Base-by-base conservation (phyloP, 78 protist genomes). In the Salpingoeca rosetta region DNA sequence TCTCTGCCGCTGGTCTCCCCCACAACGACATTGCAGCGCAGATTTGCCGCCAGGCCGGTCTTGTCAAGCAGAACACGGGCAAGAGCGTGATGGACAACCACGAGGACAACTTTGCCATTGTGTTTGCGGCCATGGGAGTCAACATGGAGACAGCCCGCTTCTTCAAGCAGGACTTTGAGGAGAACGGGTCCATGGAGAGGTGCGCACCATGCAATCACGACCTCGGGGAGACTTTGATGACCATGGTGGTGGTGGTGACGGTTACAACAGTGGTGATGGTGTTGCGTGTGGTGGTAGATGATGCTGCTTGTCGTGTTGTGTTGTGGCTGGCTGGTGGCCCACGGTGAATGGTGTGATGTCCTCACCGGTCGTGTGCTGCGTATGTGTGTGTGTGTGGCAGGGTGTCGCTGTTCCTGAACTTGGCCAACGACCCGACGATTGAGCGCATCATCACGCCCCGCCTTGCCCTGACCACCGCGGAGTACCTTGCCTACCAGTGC, bases 111-210 rank as follows among this genome's bases (percentile, higher is more conserved):
- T 99, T 99, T 87, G 98, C 98, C 86, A 94, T 99, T 57, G 99
- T 99, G 28, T 99, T 99, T 85, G 99, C 98, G 3, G 99, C 99
- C 77, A 99, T 99, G 99, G 99, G 99, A 87, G 99, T 96, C 45
- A 94, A 94, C 93, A 91, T 88, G 94, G 99, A 98, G 86, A 98
- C 99, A 26, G 99, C 99, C n/a, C 91, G 99, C 45, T 99, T 96
- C 94, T 99, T 99, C 98, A 92, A 91, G 88, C 89, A 92, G 83
- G 98, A 96, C 80, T 99, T 99, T 93, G 99, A 97, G 87, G 97
- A 96, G 93, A 93, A 92, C 84, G 99, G 99, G 35, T 85, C 96
- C 22, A 92, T 95, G 97, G 98, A 96, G 91, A 87, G n/a, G n/a
- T n/a, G n/a, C n/a, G n/a, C n/a, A n/a, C n/a, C n/a, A n/a, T n/a